A percentile compares a stretch with the other conserved stretches of the same genome.
These are phyloP conservation scores for Vickermania spadyakhi DNA, from an alignment of 208 protist genomes.

Conservation along the genomic window DNA sequence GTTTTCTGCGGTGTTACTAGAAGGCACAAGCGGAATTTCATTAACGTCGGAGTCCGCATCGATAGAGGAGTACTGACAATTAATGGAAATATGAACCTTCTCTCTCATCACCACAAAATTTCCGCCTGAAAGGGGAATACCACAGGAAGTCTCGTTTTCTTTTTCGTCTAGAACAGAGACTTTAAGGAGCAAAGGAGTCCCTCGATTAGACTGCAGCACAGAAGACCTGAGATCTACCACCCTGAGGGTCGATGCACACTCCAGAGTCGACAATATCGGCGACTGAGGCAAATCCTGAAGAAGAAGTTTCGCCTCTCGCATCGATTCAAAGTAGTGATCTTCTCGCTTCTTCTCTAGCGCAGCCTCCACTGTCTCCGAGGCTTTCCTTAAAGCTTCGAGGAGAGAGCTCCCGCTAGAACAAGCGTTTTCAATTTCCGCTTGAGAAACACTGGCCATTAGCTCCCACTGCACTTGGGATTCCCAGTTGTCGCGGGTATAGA, in stretches of 20 bases:
- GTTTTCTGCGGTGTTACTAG: background rate
- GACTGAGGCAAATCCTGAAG: background rate
- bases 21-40: background rate
- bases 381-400: background rate
- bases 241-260: background rate
- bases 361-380: background rate
- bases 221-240: background rate
- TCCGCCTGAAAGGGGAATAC: background rate
- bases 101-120: background rate
- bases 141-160: background rate
- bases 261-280: background rate
- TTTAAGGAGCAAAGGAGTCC: background rate
- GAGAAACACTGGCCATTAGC: background rate
- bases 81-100: background rate
- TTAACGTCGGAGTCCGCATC: background rate
- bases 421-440: background rate
- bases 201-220: background rate
- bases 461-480: background rate
- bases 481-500: background rate
- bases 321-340: background rate
- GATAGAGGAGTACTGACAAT: background rate
- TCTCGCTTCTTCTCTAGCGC: background rate
- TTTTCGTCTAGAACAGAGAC: background rate
- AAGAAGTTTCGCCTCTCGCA: background rate
- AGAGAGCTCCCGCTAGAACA: background rate